Conservation (phyloP, 176 grass and related monocot genomes). For the Avena insularis region DNA sequence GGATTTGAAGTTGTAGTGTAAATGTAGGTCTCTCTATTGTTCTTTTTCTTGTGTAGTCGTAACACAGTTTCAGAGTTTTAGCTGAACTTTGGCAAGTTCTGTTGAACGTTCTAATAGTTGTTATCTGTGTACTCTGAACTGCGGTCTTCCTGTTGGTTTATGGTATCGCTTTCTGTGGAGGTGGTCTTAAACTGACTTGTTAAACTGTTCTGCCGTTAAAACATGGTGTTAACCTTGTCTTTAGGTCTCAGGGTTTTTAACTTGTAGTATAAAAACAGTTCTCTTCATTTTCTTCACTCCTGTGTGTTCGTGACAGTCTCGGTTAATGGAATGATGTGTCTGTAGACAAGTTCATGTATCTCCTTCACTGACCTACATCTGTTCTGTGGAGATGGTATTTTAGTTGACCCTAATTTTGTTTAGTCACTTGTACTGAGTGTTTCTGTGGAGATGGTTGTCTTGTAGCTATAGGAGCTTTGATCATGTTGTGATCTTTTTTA, state of each 20-base stretch:
- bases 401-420: not conserved
- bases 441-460: not conserved
- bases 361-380: not conserved
- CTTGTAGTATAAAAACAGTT: not conserved
- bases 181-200: not conserved
- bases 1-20: not conserved
- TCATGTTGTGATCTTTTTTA: not conserved
- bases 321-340: not conserved
- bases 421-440: not conserved
- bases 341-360: not conserved
- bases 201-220: not conserved
- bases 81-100: no score
- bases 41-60: not conserved
- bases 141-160: no score
- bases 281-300: not conserved
- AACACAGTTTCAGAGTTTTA: no score
- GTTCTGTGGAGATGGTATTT: conserved; percentile 6
- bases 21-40: not conserved
- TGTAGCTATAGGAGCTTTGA: not conserved
- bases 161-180: conserved; percentile 17
- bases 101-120: no score
- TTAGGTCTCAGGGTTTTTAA: not conserved
- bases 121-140: no score
- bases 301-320: not conserved
- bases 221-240: not conserved